phyloP scores from a whole-genome alignment of 2,329 filamentous ascomycete species.

The Pseudodiploospora longispora region DNA sequence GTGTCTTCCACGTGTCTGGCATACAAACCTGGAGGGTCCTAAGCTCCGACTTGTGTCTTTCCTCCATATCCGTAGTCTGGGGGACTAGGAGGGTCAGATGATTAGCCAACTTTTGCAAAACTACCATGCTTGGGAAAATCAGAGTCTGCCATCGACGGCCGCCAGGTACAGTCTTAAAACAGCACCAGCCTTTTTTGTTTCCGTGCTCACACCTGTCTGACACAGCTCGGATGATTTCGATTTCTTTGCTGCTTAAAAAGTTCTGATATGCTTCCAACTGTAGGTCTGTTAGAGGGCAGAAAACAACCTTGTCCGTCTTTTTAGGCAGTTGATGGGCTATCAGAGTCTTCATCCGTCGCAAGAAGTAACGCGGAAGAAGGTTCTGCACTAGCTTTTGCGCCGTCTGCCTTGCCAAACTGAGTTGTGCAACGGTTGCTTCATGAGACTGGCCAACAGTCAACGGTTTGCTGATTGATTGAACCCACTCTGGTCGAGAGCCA shows the following conservation, averaged over 20 bases:
- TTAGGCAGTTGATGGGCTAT: constrained; percentile 90
- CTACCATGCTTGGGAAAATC: constrained; percentile 78
- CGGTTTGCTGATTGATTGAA: constrained; percentile 65
- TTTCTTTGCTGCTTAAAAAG: constrained; percentile 61
- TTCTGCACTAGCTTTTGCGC: constrained; percentile 81
- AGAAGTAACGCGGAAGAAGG: constrained; percentile 80
- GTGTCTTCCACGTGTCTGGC: constrained; percentile 64
- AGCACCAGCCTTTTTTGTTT: constrained; percentile 71
- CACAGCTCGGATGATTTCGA: constrained; percentile 60
- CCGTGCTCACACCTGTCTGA: constrained; percentile 60
- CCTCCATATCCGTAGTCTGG: constrained; percentile 48
- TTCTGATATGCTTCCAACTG: constrained; percentile 79
- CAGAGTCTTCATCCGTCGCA: constrained; percentile 85
- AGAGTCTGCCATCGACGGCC: constrained; percentile 63
- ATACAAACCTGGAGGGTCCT: constrained; percentile 65
- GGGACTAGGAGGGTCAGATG: constrained; percentile 88
- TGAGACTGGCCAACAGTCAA: constrained; percentile 86
- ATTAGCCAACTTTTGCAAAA: constrained; percentile 81
- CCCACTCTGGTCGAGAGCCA: constrained; percentile 64
- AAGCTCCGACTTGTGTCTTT: constrained; percentile 73
- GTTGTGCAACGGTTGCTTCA: constrained; percentile 74
- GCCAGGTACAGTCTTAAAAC: constrained; percentile 49
- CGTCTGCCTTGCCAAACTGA: constrained; percentile 72
- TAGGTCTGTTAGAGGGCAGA: constrained; percentile 78
- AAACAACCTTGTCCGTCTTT: constrained; percentile 90